Conservation (phyloP, 108 stramenopile species). For the Stephanodiscus triporus region DNA sequence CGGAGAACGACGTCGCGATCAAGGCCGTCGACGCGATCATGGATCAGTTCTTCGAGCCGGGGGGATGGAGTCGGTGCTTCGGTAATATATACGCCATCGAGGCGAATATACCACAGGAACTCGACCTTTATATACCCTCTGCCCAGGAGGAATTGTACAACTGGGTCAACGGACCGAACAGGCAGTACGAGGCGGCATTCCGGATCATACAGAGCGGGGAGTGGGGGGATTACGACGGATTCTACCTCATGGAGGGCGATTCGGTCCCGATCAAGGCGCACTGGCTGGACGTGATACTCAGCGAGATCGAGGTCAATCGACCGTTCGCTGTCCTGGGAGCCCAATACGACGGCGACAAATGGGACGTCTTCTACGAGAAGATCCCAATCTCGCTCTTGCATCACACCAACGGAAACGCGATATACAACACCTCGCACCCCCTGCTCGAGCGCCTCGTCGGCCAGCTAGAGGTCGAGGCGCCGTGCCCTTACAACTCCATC, state of each 20-base stretch:
- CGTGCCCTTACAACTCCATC: conserved; percentile 69
- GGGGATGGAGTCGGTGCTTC: conserved; percentile 70
- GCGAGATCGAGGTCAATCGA: conserved; percentile 54
- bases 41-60: conserved; percentile 62
- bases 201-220: conserved; percentile 68
- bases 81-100: conserved; percentile 69
- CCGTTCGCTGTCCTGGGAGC: conserved; percentile 76
- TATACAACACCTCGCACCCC: conserved; percentile 74
- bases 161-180: conserved; percentile 83
- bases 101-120: conserved; percentile 63
- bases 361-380: conserved; percentile 72
- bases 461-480: conserved; percentile 66
- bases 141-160: conserved; percentile 55
- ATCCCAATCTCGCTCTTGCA: conserved; percentile 64
- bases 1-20: conserved; percentile 61
- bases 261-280: conserved; percentile 61
- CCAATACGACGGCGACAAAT: conserved; percentile 67
- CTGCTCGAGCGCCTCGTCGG: conserved; percentile 63
- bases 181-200: conserved; percentile 72
- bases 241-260: conserved; percentile 80
- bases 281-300: conserved; percentile 70
- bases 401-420: conserved; percentile 77
- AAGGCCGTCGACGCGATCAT: conserved; percentile 63
- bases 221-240: conserved; percentile 68
- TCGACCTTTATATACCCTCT: conserved; percentile 11